Evolutionary conservation across 805 yeast genomes (phyloP).

Genomic region (Ogataea allantospora): DNA sequence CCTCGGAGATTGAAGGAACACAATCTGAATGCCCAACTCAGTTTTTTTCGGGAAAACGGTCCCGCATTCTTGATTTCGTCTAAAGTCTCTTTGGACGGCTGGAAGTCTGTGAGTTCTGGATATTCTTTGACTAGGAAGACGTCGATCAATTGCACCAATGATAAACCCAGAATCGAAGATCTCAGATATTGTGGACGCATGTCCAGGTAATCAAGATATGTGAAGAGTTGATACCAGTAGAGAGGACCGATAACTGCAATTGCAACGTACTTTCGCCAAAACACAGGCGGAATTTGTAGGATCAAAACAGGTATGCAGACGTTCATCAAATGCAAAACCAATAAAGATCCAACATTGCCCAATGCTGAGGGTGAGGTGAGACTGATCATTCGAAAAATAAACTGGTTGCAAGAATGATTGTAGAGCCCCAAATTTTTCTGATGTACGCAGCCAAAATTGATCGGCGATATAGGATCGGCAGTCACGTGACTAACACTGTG

Average conservation of each 20-base stretch:
- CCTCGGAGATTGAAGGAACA: constrained; percentile 7
- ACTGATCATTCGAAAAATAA: too few relatives aligned
- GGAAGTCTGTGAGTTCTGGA: constrained; percentile 8
- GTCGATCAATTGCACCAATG: background rate
- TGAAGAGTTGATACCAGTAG: background rate
- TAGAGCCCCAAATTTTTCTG: too few relatives aligned
- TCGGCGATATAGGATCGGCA: too few relatives aligned
- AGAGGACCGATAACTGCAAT: constrained; percentile 1
- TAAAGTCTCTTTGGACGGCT: constrained; percentile 9
- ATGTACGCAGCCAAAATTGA: too few relatives aligned
- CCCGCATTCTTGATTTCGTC: constrained; percentile 3
- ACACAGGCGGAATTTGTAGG: constrained; percentile 10
- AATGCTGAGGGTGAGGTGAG: too few relatives aligned
- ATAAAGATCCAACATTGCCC: too few relatives aligned
- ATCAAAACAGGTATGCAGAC: background rate
- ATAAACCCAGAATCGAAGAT: too few relatives aligned
- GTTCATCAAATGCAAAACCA: too few relatives aligned
- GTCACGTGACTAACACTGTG: too few relatives aligned
- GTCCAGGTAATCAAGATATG: background rate
- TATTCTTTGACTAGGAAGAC: constrained; percentile 8
- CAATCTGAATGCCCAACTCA: constrained; percentile 12
- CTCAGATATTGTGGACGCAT: background rate
- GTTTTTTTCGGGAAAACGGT: constrained; percentile 5
- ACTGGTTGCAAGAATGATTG: too few relatives aligned
- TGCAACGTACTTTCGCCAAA: constrained; percentile 8